phyloP scores from a whole-genome alignment of 495 filamentous ascomycete species.

The Viridothelium virens region DNA sequence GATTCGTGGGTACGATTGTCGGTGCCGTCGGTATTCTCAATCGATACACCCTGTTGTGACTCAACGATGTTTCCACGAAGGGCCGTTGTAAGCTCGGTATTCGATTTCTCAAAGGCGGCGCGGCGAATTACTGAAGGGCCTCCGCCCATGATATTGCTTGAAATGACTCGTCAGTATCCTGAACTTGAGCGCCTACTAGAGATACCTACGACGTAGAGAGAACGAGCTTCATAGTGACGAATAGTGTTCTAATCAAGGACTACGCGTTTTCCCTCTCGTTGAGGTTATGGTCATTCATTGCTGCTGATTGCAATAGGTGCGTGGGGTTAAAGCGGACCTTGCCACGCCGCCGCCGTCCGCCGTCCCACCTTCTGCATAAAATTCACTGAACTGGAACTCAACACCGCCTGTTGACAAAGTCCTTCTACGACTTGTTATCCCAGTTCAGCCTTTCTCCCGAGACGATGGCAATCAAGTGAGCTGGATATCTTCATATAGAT shows the following conservation, averaged over 20 bases:
- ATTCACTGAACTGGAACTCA: background rate
- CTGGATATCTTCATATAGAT: constrained; percentile 7
- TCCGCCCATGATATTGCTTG: constrained; percentile 76
- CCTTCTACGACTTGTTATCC: constrained; percentile 20
- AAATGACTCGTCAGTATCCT: constrained; percentile 17
- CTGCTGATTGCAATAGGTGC: background rate
- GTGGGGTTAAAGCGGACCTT: background rate
- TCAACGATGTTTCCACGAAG: constrained; percentile 63
- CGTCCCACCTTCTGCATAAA: background rate
- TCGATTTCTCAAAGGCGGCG: constrained; percentile 65
- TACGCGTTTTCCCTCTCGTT: too few species aligned
- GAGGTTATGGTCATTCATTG: too few species aligned
- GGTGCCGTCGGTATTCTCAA: constrained; percentile 25
- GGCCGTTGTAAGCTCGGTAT: constrained; percentile 80
- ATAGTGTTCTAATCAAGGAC: background rate
- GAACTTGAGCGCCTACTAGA: constrained; percentile 14
- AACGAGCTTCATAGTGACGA: constrained; percentile 64
- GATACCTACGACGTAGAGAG: constrained; percentile 73
- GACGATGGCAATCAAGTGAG: constrained; percentile 57
- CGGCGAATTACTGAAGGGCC: constrained; percentile 74
- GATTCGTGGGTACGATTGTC: constrained; percentile 24
- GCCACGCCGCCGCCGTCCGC: background rate
- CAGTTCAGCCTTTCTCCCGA: background rate
- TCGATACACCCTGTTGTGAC: constrained; percentile 20
- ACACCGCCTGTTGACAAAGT: constrained; percentile 34